Base-by-base conservation (phyloP, 805 yeast species). In the Candida maesae region DNA sequence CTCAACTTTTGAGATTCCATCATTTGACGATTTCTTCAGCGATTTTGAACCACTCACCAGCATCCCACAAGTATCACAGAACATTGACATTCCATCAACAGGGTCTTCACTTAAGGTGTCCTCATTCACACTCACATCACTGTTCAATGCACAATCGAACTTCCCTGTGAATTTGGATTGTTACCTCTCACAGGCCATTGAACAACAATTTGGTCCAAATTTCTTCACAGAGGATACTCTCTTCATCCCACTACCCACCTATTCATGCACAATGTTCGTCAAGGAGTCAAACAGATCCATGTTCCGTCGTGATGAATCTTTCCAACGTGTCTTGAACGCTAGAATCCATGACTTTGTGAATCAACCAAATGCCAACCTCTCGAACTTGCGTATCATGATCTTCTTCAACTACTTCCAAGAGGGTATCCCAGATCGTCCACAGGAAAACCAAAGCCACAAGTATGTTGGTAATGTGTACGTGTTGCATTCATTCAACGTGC, bases 391-490 rank as follows among this genome's bases (percentile, higher is more conserved):
- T 16, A 38, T 56, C 13, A 33, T 52, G 13, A 45, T 56, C 17
- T 19, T 48, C 4, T 46, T 51, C 38, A 51, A 48, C 35, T 49
- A 37, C 25, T 52, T 42, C 35, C 56, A 54, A 27, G 58, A 53
- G 33, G 56, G 56, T 21, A 41, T 43, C 5, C 52, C 58, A 1
- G 50, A 49, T 8, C 48, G 50, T 36, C 56, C 53, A 9, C 51
- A 51, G 30, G 58, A 54, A 27, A 39, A 51, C 33, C 56, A 50
- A 25, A 26, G 47, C 5, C 53, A 50, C 29, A 56, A 51, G 31
- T 56, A 54, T 25, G 58, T 56, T 15, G 60, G 59, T 4, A 56
- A 55, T 20, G 36, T 55, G 16, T 49, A 53, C 24, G 46, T 52
- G 8, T 20, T 55, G 2, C 51, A 42, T 28, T 37, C 46, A 6